Conservation (phyloP, 495 filamentous ascomycete species). For the Xylaria palmicola region DNA sequence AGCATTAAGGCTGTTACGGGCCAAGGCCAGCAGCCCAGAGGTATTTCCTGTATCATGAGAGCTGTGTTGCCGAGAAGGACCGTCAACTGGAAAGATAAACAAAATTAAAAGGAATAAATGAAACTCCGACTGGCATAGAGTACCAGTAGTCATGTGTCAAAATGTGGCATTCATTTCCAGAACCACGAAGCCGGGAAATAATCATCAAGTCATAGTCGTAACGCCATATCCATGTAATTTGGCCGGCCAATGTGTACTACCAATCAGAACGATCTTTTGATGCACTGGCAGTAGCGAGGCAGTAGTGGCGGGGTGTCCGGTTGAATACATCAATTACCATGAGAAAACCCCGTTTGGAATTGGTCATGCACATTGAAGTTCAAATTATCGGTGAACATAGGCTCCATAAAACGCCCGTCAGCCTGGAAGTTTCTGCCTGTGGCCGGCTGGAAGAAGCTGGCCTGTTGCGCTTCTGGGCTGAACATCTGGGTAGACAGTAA, state of each 20-base stretch:
- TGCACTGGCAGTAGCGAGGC: too few relatives aligned
- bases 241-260: neutral
- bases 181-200: neutral
- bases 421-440: neutral
- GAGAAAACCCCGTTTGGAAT: neutral
- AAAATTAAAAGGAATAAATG: neutral
- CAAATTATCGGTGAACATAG: neutral
- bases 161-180: neutral
- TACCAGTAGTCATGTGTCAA: neutral
- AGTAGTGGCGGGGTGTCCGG: too few relatives aligned
- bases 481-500: neutral
- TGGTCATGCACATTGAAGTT: neutral
- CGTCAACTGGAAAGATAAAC: neutral
- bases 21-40: neutral
- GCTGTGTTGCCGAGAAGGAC: neutral
- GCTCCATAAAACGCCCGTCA: neutral
- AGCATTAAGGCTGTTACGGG: neutral
- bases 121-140: neutral
- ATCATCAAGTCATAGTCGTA: neutral
- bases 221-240: neutral
- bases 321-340: too few relatives aligned
- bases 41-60: neutral
- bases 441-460: neutral
- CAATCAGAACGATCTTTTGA: too few relatives aligned
- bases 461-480: neutral